These are phyloP conservation scores for Cercospora sojina DNA, from an alignment of 2,329 filamentous ascomycete genomes.

Conservation along the genomic window DNA sequence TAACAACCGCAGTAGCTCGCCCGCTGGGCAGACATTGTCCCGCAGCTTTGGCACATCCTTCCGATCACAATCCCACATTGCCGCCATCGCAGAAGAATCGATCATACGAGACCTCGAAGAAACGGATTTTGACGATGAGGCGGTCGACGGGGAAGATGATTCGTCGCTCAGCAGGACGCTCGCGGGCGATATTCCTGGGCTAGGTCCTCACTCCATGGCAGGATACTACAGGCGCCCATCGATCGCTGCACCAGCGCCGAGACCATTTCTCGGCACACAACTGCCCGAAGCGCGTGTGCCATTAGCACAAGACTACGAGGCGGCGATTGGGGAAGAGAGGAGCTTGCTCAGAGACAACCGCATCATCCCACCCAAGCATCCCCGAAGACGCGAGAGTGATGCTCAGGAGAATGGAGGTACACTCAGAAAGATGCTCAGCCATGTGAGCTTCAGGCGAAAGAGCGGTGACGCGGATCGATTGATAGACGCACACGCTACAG, in stretches of 20 bases:
- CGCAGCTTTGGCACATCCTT: conserved; percentile 35
- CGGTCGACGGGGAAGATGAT: conserved; percentile 18
- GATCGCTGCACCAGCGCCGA: conserved; percentile 69
- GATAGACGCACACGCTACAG: conserved; percentile 33
- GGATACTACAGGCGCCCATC: conserved; percentile 74
- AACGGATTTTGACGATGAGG: conserved; percentile 26
- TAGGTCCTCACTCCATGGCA: conserved; percentile 51
- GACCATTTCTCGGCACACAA: conserved; percentile 66
- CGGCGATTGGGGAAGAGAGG: conserved; percentile 57
- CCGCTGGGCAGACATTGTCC: conserved; percentile 10
- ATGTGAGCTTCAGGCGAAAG: conserved; percentile 34
- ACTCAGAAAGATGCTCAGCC: conserved; percentile 25
- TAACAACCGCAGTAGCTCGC: conserved; percentile 22
- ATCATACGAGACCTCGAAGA: conserved; percentile 36
- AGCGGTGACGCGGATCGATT: conserved; percentile 29
- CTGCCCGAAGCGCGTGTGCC: conserved; percentile 46
- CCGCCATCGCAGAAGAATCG: conserved; percentile 35
- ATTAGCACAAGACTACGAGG: conserved; percentile 53
- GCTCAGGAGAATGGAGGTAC: conserved; percentile 17
- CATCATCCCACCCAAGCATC: conserved; percentile 55
- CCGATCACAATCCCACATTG: conserved; percentile 30
- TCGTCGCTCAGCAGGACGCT: conserved; percentile 20
- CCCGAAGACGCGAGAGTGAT: conserved; percentile 36
- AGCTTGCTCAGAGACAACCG: conserved; percentile 60
- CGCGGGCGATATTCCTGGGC: conserved; percentile 17